These are phyloP conservation scores for Urtica urens DNA, from an alignment of 306 rosid species.

Conservation along the genomic window DNA sequence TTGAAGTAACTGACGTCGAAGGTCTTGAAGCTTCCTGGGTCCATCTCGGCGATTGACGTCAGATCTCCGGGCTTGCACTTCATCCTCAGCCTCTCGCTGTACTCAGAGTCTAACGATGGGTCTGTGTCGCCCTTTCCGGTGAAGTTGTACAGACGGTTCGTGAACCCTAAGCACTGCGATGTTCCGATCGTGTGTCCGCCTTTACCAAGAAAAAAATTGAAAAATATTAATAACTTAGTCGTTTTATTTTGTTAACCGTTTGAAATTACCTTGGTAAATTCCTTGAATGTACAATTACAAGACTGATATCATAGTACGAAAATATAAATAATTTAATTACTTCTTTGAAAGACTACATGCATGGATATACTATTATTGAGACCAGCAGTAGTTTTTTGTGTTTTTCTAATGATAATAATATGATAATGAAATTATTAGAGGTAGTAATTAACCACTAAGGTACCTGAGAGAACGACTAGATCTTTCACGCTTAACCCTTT, in stretches of 20 bases:
- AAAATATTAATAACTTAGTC: no score
- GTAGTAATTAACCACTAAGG: neutral
- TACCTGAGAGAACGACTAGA: constrained; percentile 29
- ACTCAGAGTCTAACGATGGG: constrained; percentile 27
- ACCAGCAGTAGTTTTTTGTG: neutral
- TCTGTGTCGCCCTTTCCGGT: constrained; percentile 30
- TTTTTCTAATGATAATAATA: neutral
- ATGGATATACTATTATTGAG: neutral
- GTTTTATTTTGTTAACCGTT: no score
- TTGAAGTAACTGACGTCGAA: constrained; percentile 17
- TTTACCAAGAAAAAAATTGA: no score
- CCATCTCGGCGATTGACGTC: constrained; percentile 20
- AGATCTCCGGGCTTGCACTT: constrained; percentile 19
- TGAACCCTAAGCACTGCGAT: constrained; percentile 19
- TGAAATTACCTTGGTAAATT: no score
- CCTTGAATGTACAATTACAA: neutral
- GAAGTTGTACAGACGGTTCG: constrained; percentile 26
- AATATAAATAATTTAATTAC: neutral
- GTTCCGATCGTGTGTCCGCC: constrained; percentile 26
- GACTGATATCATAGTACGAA: neutral
- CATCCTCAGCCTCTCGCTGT: constrained; percentile 14
- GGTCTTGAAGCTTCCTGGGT: constrained; percentile 30
- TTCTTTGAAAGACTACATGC: neutral
- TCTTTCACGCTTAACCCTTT: constrained; percentile 28
- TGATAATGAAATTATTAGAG: neutral